Conservation (phyloP, 441 rosid species). For the Metrosideros polymorpha region DNA sequence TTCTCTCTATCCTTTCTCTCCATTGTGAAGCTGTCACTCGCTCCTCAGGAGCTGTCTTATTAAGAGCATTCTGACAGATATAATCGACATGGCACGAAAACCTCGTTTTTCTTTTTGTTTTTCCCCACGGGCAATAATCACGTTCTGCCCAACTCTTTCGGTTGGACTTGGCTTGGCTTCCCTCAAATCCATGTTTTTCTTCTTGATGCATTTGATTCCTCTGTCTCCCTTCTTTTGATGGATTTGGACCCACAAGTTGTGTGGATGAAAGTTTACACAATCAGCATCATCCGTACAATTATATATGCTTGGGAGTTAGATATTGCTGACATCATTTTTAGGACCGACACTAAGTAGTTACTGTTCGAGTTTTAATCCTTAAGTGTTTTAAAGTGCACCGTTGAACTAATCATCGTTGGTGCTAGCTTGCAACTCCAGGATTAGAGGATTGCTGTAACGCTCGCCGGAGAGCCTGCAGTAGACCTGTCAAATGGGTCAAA, state of each 20-base stretch:
- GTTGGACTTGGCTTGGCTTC: not conserved
- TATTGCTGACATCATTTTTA: not conserved
- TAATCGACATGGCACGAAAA: not conserved
- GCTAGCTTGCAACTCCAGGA: not conserved
- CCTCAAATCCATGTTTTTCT: no score
- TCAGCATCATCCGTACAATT: not conserved
- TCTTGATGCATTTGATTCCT: no score
- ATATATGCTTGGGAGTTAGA: not conserved
- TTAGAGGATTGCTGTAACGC: no score
- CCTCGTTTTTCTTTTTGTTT: not conserved
- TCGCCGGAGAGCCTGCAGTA: no score
- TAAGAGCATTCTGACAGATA: not conserved
- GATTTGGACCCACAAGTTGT: not conserved
- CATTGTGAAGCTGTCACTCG: not conserved
- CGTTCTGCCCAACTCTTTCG: not conserved
- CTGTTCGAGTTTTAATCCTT: not conserved
- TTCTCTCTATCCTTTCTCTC: no score
- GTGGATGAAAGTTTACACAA: not conserved
- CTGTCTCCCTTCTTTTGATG: no score
- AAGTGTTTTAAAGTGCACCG: not conserved
- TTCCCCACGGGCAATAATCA: accelerated
- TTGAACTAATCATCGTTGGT: not conserved
- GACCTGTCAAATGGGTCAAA: no score
- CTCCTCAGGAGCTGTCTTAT: not conserved
- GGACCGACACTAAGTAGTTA: not conserved